Percentiles rank a stretch among this genome's conserved stretches.
Evolutionary conservation across 2,329 filamentous ascomycete genomes (phyloP).

Genomic region (Saccharata proteae): DNA sequence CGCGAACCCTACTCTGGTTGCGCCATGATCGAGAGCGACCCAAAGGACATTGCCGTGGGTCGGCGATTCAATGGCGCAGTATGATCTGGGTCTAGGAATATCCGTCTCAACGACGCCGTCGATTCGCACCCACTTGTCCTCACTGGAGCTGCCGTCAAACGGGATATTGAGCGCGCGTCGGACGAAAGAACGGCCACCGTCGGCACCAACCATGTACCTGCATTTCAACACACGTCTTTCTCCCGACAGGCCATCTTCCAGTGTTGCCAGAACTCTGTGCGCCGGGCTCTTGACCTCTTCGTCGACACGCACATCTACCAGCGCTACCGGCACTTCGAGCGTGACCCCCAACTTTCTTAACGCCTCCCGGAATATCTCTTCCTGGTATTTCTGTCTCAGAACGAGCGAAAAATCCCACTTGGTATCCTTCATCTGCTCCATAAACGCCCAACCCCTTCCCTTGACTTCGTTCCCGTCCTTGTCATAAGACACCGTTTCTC

Average conservation of each 20-base stretch:
- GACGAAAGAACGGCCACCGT: conserved; percentile 40
- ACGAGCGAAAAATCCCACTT: conserved; percentile 42
- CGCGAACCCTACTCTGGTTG: conserved; percentile 42
- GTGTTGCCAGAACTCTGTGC: no score
- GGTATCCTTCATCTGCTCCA: conserved; percentile 42
- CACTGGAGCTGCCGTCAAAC: conserved; percentile 37
- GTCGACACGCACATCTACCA: conserved; percentile 28
- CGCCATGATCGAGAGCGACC: conserved; percentile 41
- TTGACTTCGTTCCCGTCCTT: conserved; percentile 31
- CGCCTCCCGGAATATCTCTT: conserved; percentile 39
- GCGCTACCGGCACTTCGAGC: conserved; percentile 24
- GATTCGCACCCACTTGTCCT: conserved; percentile 43
- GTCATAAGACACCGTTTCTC: conserved; percentile 38
- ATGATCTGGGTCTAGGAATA: conserved; percentile 34
- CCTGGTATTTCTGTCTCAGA: conserved; percentile 43
- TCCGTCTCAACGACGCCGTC: conserved; percentile 39
- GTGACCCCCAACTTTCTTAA: conserved; percentile 24
- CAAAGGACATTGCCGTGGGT: conserved; percentile 45
- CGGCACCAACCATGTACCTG: conserved; percentile 40
- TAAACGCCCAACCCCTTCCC: conserved; percentile 39
- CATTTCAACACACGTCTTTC: conserved; percentile 22
- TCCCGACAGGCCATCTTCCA: conserved; percentile 18
- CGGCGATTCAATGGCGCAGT: conserved; percentile 39
- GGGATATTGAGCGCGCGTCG: conserved; percentile 34
- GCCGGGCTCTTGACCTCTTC: no score